Evolutionary conservation across 495 filamentous ascomycete species (phyloP).

Genomic region (Xylaria sp.): DNA sequence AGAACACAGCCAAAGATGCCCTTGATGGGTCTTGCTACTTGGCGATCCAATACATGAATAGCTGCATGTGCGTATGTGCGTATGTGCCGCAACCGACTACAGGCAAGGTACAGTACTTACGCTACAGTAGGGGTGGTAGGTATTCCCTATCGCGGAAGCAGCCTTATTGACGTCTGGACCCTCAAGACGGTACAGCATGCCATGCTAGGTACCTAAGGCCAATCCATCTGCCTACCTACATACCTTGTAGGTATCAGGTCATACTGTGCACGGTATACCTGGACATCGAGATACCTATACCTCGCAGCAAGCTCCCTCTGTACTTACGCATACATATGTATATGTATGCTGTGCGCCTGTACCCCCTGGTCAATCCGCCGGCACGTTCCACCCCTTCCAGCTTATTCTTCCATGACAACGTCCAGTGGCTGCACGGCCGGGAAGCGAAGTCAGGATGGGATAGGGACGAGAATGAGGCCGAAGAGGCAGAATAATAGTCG

Average conservation of each 20-base stretch:
- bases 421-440: conserved; percentile 25
- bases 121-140: conserved; percentile 4
- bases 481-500: conserved; percentile 16
- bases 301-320: not conserved
- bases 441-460: conserved; percentile 26
- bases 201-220: too few species aligned
- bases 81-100: conserved; percentile 18
- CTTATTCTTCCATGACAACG: conserved; percentile 22
- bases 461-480: conserved; percentile 26
- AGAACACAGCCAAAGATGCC: conserved; percentile 17
- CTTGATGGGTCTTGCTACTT: conserved; percentile 28
- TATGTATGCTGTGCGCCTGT: conserved; percentile 1
- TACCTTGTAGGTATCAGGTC: conserved; percentile 16
- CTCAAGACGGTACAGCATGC: conserved; percentile 5
- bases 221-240: conserved; percentile 15
- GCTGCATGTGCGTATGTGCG: conserved; percentile 21
- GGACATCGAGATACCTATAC: conserved; percentile 16
- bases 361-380: conserved; percentile 15
- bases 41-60: conserved; percentile 25
- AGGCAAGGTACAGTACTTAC: conserved; percentile 13
- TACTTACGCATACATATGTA: too few species aligned
- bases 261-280: conserved; percentile 18
- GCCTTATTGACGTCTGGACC: conserved; percentile 25
- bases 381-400: conserved; percentile 24
- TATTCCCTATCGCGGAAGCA: conserved; percentile 16